Conservation (phyloP, 139 green algal genomes). For the Picochlorum sp. region DNA sequence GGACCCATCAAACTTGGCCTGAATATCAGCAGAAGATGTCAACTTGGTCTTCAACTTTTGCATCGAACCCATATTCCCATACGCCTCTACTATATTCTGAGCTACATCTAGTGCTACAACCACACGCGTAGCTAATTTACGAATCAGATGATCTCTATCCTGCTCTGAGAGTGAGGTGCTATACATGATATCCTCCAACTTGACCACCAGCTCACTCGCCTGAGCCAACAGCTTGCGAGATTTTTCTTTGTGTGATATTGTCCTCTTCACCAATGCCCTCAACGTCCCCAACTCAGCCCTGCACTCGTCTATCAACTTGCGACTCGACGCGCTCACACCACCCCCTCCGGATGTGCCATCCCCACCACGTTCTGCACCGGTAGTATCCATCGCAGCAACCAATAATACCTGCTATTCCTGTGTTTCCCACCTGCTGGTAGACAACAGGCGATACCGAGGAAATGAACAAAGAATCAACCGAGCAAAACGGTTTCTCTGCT, state of each 20-base stretch:
- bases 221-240: conserved; percentile 27
- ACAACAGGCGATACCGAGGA: no score
- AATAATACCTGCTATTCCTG: no score
- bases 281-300: conserved; percentile 21
- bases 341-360: neutral
- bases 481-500: no score
- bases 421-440: no score
- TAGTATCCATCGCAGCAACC: no score
- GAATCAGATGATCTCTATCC: conserved; percentile 6
- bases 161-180: conserved; percentile 4
- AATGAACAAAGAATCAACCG: no score
- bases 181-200: conserved; percentile 31
- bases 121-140: conserved; percentile 5
- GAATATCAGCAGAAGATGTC: conserved; percentile 1
- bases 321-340: conserved; percentile 7
- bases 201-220: conserved; percentile 24
- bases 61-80: conserved; percentile 15
- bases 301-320: conserved; percentile 15
- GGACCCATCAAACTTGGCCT: neutral
- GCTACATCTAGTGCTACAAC: conserved; percentile 6
- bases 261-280: conserved; percentile 15
- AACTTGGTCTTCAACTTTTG: conserved; percentile 11
- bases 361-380: no score
- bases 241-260: conserved; percentile 27
- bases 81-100: conserved; percentile 15